Evolutionary conservation across 345 rosid genomes (phyloP).

Genomic region (Theobroma cacao): DNA sequence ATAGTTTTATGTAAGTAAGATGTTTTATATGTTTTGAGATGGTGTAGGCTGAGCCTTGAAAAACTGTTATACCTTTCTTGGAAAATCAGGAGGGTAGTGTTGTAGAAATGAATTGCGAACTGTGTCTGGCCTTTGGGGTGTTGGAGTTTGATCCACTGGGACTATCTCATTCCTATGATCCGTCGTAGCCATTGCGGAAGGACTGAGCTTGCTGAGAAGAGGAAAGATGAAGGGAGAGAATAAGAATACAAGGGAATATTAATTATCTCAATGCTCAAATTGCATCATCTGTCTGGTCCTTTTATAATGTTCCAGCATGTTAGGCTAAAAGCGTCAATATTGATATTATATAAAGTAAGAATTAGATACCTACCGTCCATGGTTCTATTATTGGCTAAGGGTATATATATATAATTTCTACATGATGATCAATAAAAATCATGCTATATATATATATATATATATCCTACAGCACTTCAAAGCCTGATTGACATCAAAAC

Average conservation of each 20-base stretch:
- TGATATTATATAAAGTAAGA: background rate
- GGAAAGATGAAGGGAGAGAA: background rate
- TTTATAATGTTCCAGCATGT: background rate
- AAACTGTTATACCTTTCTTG: slow-evolving; percentile 35
- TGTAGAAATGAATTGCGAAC: background rate
- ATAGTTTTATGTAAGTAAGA: background rate
- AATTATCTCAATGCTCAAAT: background rate
- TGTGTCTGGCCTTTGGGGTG: background rate
- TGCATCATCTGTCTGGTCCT: background rate
- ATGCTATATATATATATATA: background rate
- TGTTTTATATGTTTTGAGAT: no score
- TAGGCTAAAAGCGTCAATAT: background rate
- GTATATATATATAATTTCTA: background rate
- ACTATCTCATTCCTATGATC: background rate
- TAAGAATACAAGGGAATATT: background rate
- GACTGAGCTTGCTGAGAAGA: background rate
- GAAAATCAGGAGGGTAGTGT: slow-evolving; percentile 40
- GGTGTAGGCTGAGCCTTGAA: background rate
- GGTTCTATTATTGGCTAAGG: background rate
- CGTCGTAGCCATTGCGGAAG: slow-evolving; percentile 23
- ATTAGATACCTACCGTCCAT: slow-evolving; percentile 6
- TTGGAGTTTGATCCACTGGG: background rate
- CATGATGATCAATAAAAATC: background rate
- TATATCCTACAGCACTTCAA: background rate
- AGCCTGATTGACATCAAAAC: background rate